Evolutionary conservation across 2,329 filamentous ascomycete genomes (phyloP).

Genomic region (Penicillium griseofulvum): DNA sequence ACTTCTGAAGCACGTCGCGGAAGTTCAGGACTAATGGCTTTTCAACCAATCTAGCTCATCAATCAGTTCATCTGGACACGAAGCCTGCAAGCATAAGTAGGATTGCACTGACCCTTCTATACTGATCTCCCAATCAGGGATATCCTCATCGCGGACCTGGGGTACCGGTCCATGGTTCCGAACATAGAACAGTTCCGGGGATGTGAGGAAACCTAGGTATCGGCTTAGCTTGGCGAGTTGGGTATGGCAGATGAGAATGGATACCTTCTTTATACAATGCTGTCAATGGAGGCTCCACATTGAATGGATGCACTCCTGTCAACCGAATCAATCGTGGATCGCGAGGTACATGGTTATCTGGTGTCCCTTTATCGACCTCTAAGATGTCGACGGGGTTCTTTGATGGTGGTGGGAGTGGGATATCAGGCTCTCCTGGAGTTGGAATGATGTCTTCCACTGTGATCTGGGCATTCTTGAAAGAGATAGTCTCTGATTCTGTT

Average conservation of each 20-base stretch:
- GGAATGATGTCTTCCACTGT: slow-evolving; percentile 25
- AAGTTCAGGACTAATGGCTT: slow-evolving; percentile 71
- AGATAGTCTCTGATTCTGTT: slow-evolving; percentile 10
- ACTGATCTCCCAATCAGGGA: slow-evolving; percentile 76
- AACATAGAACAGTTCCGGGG: slow-evolving; percentile 85
- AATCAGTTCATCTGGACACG: slow-evolving; percentile 3
- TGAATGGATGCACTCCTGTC: slow-evolving; percentile 88
- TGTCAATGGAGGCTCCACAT: slow-evolving; percentile 79
- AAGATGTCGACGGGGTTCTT: slow-evolving; percentile 60
- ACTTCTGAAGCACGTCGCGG: slow-evolving; percentile 68
- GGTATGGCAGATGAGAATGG: background rate
- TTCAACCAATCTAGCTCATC: slow-evolving; percentile 62
- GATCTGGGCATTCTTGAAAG: slow-evolving; percentile 24
- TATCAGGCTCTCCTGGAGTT: slow-evolving; percentile 35
- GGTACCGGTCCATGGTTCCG: slow-evolving; percentile 86
- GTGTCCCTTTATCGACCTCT: slow-evolving; percentile 75
- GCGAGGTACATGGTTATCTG: slow-evolving; percentile 75
- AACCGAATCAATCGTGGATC: slow-evolving; percentile 80
- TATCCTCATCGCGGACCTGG: slow-evolving; percentile 66
- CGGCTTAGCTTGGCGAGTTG: background rate
- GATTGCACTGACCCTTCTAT: slow-evolving; percentile 62
- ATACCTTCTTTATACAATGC: slow-evolving; percentile 65
- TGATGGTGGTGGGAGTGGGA: slow-evolving; percentile 68
- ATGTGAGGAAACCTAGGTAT: slow-evolving; percentile 71
- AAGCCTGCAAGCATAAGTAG: background rate